These are phyloP conservation scores for Dendrothele bispora DNA, from an alignment of 768 basidiomycete genomes.

Conservation along the genomic window DNA sequence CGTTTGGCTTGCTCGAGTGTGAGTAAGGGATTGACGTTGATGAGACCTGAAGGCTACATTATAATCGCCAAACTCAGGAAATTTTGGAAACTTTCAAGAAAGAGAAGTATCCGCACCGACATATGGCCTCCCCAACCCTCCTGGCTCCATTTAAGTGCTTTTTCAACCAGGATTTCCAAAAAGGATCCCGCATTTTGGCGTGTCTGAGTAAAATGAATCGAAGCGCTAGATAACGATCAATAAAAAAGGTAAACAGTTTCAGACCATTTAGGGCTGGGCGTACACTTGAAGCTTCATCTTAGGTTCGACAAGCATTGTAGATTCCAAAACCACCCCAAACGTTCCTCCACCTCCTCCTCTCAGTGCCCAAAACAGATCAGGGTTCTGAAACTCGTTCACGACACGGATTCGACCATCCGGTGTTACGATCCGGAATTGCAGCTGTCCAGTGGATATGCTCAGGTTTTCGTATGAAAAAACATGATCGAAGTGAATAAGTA, in stretches of 20 bases:
- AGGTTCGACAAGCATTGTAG: slow-evolving; percentile 16
- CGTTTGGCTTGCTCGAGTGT: slow-evolving; percentile 21
- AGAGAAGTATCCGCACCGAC: slow-evolving; percentile 14
- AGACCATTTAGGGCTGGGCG: neutral
- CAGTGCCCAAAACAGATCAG: slow-evolving; percentile 36
- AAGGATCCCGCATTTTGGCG: slow-evolving; percentile 20
- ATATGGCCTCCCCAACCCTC: slow-evolving; percentile 40
- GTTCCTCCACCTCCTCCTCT: slow-evolving; percentile 35
- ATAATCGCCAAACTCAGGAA: neutral
- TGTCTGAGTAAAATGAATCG: slow-evolving; percentile 21
- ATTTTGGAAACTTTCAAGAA: neutral
- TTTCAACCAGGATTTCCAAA: slow-evolving; percentile 27
- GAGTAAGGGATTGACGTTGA: slow-evolving; percentile 30
- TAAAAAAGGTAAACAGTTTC: too few species aligned
- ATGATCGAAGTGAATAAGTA: neutral
- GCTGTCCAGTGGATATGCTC: slow-evolving; percentile 5
- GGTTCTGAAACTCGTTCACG: slow-evolving; percentile 30
- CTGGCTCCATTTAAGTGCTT: slow-evolving; percentile 27
- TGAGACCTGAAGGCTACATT: slow-evolving; percentile 24
- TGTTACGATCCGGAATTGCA: slow-evolving; percentile 34
- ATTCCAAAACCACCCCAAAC: slow-evolving; percentile 28
- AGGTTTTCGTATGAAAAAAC: too few species aligned
- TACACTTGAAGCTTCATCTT: slow-evolving; percentile 17
- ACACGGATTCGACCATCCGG: slow-evolving; percentile 31
- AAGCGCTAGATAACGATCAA: too few species aligned